Percentiles rank a stretch among this genome's conserved stretches.
phyloP scores from a whole-genome alignment of 1,284 basidiomycete species.

The Ustilago sp. region DNA sequence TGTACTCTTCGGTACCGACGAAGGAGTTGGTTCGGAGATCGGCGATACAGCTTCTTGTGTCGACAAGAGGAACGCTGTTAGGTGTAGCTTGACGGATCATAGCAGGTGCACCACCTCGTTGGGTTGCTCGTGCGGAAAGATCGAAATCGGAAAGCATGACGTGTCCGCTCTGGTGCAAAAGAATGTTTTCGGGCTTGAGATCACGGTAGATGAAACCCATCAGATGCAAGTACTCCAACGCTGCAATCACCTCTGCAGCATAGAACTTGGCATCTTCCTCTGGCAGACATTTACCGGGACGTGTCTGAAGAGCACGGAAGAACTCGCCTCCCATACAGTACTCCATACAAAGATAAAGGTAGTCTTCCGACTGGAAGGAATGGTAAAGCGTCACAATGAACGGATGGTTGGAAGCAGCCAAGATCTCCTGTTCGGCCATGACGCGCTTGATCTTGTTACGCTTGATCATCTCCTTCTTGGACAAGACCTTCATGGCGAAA shows the following conservation, averaged over 20 bases:
- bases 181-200: slow-evolving; percentile 97
- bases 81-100: slow-evolving; percentile 87
- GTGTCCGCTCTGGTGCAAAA: slow-evolving; percentile 95
- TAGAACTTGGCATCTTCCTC: slow-evolving; percentile 98
- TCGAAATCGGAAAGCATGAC: slow-evolving; percentile 99
- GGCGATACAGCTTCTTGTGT: slow-evolving; percentile 96
- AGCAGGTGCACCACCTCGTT: slow-evolving; percentile 82
- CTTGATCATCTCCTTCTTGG: slow-evolving; percentile 69
- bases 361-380: slow-evolving; percentile 68
- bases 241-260: slow-evolving; percentile 95
- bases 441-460: slow-evolving; percentile 69
- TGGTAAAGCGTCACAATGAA: slow-evolving; percentile 69
- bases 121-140: slow-evolving; percentile 91
- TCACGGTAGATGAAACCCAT: slow-evolving; percentile 91
- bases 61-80: slow-evolving; percentile 91
- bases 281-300: slow-evolving; percentile 92
- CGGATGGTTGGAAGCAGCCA: slow-evolving; percentile 67
- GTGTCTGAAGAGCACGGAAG: slow-evolving; percentile 84
- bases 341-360: slow-evolving; percentile 69
- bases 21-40: slow-evolving; percentile 99
- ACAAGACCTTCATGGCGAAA: slow-evolving; percentile 69
- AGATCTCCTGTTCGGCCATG: slow-evolving; percentile 68
- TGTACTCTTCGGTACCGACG: slow-evolving; percentile 99
- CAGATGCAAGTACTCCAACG: slow-evolving; percentile 96
- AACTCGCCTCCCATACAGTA: slow-evolving; percentile 99